Evolutionary conservation across 1,284 basidiomycete genomes (phyloP).

Genomic region (Amylostereum chailletii): DNA sequence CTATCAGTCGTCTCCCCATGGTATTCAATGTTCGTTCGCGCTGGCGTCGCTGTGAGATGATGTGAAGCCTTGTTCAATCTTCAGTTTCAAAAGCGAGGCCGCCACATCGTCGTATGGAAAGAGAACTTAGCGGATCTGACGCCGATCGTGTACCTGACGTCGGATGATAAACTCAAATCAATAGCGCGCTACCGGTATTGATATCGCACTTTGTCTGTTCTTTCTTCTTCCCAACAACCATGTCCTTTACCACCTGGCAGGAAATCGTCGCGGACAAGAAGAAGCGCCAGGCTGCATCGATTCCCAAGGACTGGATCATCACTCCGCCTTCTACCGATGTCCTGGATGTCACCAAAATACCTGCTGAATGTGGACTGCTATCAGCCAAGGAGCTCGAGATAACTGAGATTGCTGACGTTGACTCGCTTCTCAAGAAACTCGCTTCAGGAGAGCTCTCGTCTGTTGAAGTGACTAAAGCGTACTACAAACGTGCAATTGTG

Average conservation of each 20-base stretch:
- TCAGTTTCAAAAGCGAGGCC: no score
- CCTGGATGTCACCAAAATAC: constrained; percentile 34
- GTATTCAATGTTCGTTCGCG: no score
- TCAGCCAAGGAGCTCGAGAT: constrained; percentile 37
- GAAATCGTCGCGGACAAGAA: constrained; percentile 31
- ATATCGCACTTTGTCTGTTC: no score
- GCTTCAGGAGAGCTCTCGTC: constrained; percentile 31
- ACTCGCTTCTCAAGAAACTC: constrained; percentile 30
- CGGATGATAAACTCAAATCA: no score
- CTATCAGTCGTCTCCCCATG: no score
- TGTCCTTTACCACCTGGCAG: constrained; percentile 27
- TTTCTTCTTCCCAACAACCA: neutral
- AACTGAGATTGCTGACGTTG: constrained; percentile 35
- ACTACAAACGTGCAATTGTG: constrained; percentile 49
- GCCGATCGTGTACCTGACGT: no score
- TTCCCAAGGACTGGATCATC: constrained; percentile 41
- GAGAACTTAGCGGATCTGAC: no score
- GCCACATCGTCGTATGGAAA: no score
- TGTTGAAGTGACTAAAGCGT: constrained; percentile 42
- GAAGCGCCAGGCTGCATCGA: constrained; percentile 33
- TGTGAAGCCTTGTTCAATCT: no score
- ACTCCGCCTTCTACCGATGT: constrained; percentile 19
- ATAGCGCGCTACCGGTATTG: no score
- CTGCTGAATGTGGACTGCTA: constrained; percentile 36
- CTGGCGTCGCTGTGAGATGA: no score